A percentile compares a stretch with the other conserved stretches of the same genome.
Conservation (phyloP, 352 stramenopile genomes). For the Globisporangium nodosum region DNA sequence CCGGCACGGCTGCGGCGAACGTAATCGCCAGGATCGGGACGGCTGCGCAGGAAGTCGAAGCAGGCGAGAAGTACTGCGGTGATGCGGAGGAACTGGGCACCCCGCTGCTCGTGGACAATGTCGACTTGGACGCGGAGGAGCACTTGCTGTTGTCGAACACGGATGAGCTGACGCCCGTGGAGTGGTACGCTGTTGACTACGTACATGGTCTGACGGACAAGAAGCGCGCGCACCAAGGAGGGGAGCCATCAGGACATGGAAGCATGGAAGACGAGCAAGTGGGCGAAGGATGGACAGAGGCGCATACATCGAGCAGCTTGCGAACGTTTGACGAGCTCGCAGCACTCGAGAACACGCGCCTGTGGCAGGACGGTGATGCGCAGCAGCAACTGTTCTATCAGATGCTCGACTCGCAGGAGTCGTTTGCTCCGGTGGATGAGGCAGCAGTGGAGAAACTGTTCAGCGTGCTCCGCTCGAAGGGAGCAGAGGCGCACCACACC, state of each 20-base stretch:
- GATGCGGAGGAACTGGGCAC: conserved; percentile 32
- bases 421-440: conserved; percentile 17
- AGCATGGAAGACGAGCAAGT: conserved; percentile 17
- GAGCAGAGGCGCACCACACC: conserved; percentile 50
- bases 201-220: conserved; percentile 60
- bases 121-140: conserved; percentile 73
- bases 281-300: conserved; percentile 11
- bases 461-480: conserved; percentile 42
- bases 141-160: conserved; percentile 79
- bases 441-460: conserved; percentile 36
- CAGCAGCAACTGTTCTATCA: conserved; percentile 35
- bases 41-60: conserved; percentile 34
- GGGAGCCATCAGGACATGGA: conserved; percentile 3
- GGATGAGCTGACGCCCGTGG: conserved; percentile 75
- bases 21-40: conserved; percentile 23
- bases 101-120: conserved; percentile 49
- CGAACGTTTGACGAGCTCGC: conserved; percentile 42
- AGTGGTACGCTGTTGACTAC: conserved; percentile 84
- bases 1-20: conserved; percentile 19
- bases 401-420: conserved; percentile 5
- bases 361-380: conserved; percentile 43
- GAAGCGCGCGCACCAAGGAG: conserved; percentile 24
- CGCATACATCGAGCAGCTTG: conserved; percentile 19
- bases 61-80: conserved; percentile 39
- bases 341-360: conserved; percentile 22